phyloP scores from a whole-genome alignment of 192 early-diverging fungal species.

The Kappamyces sp. region DNA sequence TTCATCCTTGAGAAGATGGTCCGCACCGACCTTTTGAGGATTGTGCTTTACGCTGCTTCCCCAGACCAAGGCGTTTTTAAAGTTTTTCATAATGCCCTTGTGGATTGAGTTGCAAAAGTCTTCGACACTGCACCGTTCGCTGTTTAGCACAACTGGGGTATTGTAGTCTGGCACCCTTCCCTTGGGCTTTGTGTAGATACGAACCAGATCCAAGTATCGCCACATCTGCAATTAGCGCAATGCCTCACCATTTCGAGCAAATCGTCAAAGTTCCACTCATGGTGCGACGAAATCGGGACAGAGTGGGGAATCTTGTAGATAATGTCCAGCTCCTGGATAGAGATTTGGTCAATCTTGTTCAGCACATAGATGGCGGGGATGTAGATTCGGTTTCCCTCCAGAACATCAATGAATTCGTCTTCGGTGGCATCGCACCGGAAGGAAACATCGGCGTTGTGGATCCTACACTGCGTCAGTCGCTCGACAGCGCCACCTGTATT shows the following conservation, averaged over 20 bases:
- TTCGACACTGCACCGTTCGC: constrained; percentile 62
- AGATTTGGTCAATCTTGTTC: constrained; percentile 99
- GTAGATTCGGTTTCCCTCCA: constrained; percentile 94
- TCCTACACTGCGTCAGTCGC: constrained; percentile 25
- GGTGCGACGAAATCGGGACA: constrained; percentile 60
- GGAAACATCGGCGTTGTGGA: constrained; percentile 93
- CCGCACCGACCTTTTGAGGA: constrained; percentile 96
- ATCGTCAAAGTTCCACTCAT: constrained; percentile 95
- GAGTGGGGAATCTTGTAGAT: constrained; percentile 97
- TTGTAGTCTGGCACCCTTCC: constrained; percentile 93
- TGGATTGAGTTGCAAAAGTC: constrained; percentile 98
- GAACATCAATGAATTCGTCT: constrained; percentile 96
- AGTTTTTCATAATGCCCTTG: constrained; percentile 84
- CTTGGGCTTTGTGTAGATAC: constrained; percentile 82
- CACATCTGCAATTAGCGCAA: constrained; percentile 38
- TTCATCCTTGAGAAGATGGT: constrained; percentile 85
- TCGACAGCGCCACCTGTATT: constrained; percentile 52
- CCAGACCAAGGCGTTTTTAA: constrained; percentile 93
- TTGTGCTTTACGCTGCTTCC: constrained; percentile 92
- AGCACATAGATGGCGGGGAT: constrained; percentile 93
- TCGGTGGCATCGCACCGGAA: constrained; percentile 90
- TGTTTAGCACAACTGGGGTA: constrained; percentile 83
- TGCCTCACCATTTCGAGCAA: constrained; percentile 56
- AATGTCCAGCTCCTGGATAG: constrained; percentile 90
- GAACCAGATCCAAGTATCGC: constrained; percentile 67